Base-by-base conservation (phyloP, 192 early-diverging fungal species). In the Linnemannia zychae region DNA sequence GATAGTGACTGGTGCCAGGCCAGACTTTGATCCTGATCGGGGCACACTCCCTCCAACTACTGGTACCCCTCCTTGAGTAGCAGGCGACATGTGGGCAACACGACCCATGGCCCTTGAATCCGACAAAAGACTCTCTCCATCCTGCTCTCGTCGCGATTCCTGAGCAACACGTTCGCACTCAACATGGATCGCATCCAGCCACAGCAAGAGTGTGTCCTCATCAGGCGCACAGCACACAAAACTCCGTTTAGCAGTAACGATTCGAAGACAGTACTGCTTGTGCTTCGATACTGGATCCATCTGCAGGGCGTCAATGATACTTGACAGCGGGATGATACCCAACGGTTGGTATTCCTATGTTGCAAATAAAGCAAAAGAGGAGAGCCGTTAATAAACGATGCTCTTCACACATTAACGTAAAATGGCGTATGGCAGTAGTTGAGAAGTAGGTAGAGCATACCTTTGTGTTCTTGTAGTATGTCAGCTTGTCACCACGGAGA, bases 391-490 rank as follows among this genome's bases (percentile, higher is more conserved):
- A 47, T 69, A 24, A 71, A 53, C 7, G 18, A 72, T 12, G 40
- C 3, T 44, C 40, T 44, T 38, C 33, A n/a, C 1, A 7, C 0
- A 17, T 48, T 5, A 49, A 36, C 34, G 15, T 74, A 67, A 17
- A 53, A 36, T 34, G 60, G 40, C 44, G 66, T 7, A 69, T 38
- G 36, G 72, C 22, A 22, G 28, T 46, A 72, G 34, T 47, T 31
- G 34, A 28, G 48, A 31, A 6, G 40, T 44, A 44, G 9, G 9
- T 44, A 9, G n/a, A 4, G 13, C 4, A 72, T 88, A 91, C 91
- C 87, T 93, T 92, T 9, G 88, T 71, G 75, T 93, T 88, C 72
- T 93, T 90, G 78, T 93, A 93, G 78, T 92, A 93, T 1, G 90
- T 82, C 67, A 93, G 68, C 34, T 88, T 90, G 68, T 90, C 89